Percentiles rank a stretch among this genome's conserved stretches.
Evolutionary conservation across 2,329 filamentous ascomycete species (phyloP).

Genomic region (Kalmusia sp.): DNA sequence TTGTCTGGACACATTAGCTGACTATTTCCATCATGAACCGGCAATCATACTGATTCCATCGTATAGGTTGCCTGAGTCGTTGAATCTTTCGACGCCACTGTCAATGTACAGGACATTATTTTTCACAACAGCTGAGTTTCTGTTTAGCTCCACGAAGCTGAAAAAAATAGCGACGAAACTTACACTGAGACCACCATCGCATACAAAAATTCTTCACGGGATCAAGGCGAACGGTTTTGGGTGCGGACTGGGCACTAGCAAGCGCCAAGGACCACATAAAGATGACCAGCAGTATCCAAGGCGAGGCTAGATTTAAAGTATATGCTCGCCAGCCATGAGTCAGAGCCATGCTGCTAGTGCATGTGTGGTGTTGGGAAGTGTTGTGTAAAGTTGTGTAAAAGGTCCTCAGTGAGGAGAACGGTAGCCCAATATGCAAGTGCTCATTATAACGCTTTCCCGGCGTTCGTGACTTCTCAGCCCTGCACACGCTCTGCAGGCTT

Average conservation of each 20-base stretch:
- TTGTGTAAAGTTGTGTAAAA: background rate
- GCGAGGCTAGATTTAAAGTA: background rate
- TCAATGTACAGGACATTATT: slow-evolving; percentile 31
- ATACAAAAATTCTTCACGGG: slow-evolving; percentile 28
- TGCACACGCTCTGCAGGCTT: background rate
- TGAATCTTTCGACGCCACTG: slow-evolving; percentile 30
- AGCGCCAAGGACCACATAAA: slow-evolving; percentile 6
- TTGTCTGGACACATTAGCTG: slow-evolving; percentile 20
- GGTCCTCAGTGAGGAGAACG: background rate
- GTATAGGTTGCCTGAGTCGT: slow-evolving; percentile 11
- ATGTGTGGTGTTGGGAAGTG: background rate
- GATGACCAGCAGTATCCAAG: background rate
- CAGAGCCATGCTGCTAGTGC: background rate
- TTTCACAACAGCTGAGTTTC: slow-evolving; percentile 26
- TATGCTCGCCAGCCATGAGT: background rate
- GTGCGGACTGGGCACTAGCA: slow-evolving; percentile 9
- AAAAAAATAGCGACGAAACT: background rate
- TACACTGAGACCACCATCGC: slow-evolving; percentile 30
- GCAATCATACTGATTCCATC: slow-evolving; percentile 18
- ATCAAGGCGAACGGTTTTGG: slow-evolving; percentile 14
- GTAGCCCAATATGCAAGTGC: background rate
- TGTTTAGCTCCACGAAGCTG: background rate
- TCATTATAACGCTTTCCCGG: slow-evolving; percentile 1
- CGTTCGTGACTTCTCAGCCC: background rate
- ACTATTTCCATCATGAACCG: background rate